Base-by-base conservation (phyloP, 495 filamentous ascomycete genomes). In the Tricharina praecox region DNA sequence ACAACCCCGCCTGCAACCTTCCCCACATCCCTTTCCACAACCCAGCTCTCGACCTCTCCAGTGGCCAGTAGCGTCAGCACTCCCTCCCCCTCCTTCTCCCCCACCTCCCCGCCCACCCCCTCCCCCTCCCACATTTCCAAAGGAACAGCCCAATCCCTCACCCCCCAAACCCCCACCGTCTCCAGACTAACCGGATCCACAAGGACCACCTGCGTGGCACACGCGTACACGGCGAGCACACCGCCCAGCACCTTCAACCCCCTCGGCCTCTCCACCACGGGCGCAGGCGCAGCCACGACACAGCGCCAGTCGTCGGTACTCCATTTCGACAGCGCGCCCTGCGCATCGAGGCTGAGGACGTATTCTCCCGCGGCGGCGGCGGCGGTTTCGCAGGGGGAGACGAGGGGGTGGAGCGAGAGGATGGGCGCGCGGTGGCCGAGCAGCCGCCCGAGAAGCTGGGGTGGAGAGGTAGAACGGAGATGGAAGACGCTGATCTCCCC, bases 91-190 rank as follows among this genome's bases (percentile, higher is more conserved):
- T 20, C 16, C 18, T 24, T 39, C 16, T 39, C 19, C 5, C 36
- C 36, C 13, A 15, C 36, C 5, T 20, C 43, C 32, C 10, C 40
- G 21, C 40, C 40, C 26, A 7, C 26, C 9, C 54, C 48, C 1
- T 36, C 36, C 48, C 57, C 57, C 59, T 10, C 59, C 56, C 0
- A 46, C 33, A 10, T 50, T 37, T 11, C 57, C 57, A 3, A n/a
- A n/a, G n/a, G n/a, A n/a, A n/a, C n/a, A n/a, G n/a, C n/a, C n/a
- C n/a, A n/a, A n/a, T n/a, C n/a, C n/a, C n/a, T n/a, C n/a, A n/a
- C n/a, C n/a, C 48, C 51, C 57, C 57, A 60, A n/a, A 59, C 40
- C 3, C 55, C n/a, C 18, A 60, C 38, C 0, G 23, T 50, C 49
- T 50, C 52, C 15, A 60, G 40, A 11, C 56, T 60, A 42, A 50